Conservation (phyloP, 192 early-diverging fungal genomes). For the Entomortierella beljakovae region DNA sequence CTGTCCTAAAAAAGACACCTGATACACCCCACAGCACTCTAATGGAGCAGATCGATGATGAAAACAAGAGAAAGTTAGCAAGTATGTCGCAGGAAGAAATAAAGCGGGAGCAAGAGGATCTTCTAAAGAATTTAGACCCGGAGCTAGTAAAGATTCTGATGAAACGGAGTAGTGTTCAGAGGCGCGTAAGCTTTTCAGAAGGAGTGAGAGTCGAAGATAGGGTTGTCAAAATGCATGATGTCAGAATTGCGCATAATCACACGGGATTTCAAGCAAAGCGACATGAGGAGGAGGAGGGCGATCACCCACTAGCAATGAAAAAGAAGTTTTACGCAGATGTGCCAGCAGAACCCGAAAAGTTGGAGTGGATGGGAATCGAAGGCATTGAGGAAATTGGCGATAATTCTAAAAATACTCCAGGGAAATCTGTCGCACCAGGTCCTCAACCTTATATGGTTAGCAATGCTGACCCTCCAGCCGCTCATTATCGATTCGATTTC, state of each 20-base stretch:
- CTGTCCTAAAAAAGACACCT: conserved; percentile 37
- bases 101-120: conserved; percentile 71
- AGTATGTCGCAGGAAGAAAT: conserved; percentile 82
- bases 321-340: conserved; percentile 66
- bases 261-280: conserved; percentile 29
- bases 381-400: conserved; percentile 30
- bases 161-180: conserved; percentile 46
- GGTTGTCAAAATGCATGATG: conserved; percentile 39
- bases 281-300: conserved; percentile 48
- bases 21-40: conserved; percentile 35
- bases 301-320: conserved; percentile 60
- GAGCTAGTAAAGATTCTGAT: conserved; percentile 73
- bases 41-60: conserved; percentile 64
- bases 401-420: conserved; percentile 27
- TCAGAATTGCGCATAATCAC: conserved; percentile 11
- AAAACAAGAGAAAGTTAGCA: conserved; percentile 61
- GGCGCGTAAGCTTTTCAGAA: conserved; percentile 49
- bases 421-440: conserved; percentile 60
- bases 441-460: conserved; percentile 60
- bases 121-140: conserved; percentile 71
- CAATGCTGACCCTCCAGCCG: conserved; percentile 58
- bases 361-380: conserved; percentile 73
- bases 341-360: conserved; percentile 69
- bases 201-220: conserved; percentile 30
- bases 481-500: conserved; percentile 83